Evolutionary conservation across 768 basidiomycete genomes (phyloP).

Genomic region (Trametes coccinea): DNA sequence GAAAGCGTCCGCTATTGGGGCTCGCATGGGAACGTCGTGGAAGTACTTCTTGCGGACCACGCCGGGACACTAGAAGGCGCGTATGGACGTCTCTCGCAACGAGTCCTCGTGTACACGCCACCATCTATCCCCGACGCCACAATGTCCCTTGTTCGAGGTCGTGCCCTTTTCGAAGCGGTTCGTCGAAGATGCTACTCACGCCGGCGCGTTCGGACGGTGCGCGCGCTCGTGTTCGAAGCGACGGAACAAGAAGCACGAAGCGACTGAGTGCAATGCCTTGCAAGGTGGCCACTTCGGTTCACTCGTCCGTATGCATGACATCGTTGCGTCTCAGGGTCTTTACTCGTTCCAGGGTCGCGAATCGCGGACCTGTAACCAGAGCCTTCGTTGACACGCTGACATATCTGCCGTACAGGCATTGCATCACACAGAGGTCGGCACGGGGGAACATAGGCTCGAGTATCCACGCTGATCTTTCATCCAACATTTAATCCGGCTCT

Average conservation of each 20-base stretch:
- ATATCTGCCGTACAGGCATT: not conserved
- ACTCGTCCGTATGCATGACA: not conserved
- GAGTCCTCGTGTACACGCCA: not conserved
- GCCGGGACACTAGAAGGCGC: not conserved
- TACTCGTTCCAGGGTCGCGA: not conserved
- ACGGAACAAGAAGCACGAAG: conserved; percentile 1
- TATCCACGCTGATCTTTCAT: too few species aligned
- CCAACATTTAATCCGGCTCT: too few species aligned
- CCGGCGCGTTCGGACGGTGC: not conserved
- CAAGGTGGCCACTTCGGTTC: not conserved
- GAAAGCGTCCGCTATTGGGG: not conserved
- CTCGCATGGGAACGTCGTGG: too few species aligned
- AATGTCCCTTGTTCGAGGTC: not conserved
- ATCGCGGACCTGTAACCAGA: not conserved
- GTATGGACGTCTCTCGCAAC: not conserved
- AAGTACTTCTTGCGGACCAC: not conserved
- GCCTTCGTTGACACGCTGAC: not conserved
- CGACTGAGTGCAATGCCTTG: not conserved
- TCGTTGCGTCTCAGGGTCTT: not conserved
- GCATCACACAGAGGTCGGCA: not conserved
- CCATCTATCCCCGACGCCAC: not conserved
- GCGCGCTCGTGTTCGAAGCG: not conserved
- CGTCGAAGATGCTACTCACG: not conserved
- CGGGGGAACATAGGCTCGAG: too few species aligned
- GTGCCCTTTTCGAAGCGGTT: not conserved